Evolutionary conservation across 208 protist species (phyloP).

Genomic region (Trichomonas vaginalis): DNA sequence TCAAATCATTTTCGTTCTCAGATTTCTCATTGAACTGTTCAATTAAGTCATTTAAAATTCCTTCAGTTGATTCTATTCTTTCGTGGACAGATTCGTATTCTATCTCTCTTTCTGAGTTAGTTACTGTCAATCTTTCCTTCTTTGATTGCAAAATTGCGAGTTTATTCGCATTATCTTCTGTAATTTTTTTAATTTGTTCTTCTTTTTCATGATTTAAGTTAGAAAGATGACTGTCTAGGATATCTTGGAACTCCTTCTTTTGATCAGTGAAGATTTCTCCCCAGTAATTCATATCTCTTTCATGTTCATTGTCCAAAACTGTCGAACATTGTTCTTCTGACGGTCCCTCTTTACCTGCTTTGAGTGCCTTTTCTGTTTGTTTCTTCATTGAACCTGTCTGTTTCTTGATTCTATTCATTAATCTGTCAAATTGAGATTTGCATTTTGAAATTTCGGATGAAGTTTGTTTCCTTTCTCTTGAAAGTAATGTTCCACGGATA

Average conservation of each 20-base stretch:
- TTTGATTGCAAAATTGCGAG: neutral
- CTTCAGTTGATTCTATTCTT: neutral
- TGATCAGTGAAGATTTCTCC: neutral
- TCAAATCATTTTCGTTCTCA: neutral
- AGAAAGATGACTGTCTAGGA: neutral
- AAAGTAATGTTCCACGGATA: neutral
- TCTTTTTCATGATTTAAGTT: neutral
- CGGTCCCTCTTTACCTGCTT: neutral
- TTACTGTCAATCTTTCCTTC: neutral
- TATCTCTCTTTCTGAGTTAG: neutral
- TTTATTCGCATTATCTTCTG: neutral
- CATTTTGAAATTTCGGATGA: neutral
- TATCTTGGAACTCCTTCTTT: neutral
- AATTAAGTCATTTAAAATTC: neutral
- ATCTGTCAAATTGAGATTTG: neutral
- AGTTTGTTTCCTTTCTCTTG: neutral
- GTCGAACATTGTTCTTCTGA: neutral
- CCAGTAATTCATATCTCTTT: neutral
- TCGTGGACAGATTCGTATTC: neutral
- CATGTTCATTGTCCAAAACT: neutral
- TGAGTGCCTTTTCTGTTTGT: neutral
- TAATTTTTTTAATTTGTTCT: neutral
- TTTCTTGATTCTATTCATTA: neutral
- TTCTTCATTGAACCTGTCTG: neutral
- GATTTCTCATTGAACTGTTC: neutral